Evolutionary conservation across 257 asterid genomes (phyloP), one percentile per base, ranked within the genome.

Genomic region (Ilex asprella): DNA sequence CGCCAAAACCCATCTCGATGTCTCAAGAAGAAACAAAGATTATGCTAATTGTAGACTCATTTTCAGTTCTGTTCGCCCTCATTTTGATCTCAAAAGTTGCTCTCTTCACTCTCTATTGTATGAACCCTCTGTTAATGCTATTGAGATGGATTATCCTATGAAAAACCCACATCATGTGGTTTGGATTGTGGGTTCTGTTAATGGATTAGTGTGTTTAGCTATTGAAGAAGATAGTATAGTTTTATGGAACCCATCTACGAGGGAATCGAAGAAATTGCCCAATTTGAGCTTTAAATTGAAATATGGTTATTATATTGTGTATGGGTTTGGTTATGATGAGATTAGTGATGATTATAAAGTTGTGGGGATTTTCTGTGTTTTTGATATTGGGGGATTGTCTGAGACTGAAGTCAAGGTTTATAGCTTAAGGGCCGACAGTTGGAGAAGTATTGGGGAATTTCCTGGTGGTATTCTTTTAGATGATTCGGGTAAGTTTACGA

Each of bases 321-420:
- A 67, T 59, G 92, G 92, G 9, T 57, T 86, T 11, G 85, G 95
- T 58, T 86, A 39, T 61, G 87, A 84, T 62, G 63, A 56, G 39
- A 65, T 60, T 2, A 74, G 50, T 9, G 77, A 78, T 62, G 87
- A 86, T 65, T 76, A 73, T 32, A 80, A 80, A 55, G 73, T 73
- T 14, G 67, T 79, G 41, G 65, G 68, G 44, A 51, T 61, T 15
- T 35, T 47, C 15, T 57, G 72, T 52, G 31, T 69, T 14, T 12
- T 3, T 31, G 5, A 10, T 11, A 29, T 39, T 49, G 58, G 32
- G 15, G 62, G 41, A 6, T 35, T 6, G 43, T 41, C 11, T 56
- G 63, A 59, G 35, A 59, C 31, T 21, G 55, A 14, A 21, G 74
- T 71, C 0, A 62, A 65, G 62, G 51, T 68, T 39, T 79, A 67